Evolutionary conservation across 2,329 filamentous ascomycete genomes (phyloP).

Genomic region (Ceratocystis smalleyi): DNA sequence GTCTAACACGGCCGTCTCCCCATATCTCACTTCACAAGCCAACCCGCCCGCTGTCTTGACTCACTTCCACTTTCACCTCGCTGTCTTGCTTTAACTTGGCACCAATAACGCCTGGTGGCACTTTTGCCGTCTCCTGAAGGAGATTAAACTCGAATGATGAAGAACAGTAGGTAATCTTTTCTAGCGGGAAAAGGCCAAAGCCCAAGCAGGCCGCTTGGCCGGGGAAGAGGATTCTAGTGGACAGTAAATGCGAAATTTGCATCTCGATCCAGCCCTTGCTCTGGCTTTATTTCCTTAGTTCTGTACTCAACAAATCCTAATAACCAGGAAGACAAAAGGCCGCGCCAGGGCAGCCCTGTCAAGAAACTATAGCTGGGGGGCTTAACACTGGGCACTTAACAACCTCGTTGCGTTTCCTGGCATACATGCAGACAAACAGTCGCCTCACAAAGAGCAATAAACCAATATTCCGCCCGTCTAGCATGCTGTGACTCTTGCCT

Average conservation of each 20-base stretch:
- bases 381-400: not conserved
- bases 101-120: not conserved
- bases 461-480: not conserved
- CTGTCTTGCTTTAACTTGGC: not conserved
- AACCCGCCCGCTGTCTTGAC: too few relatives aligned
- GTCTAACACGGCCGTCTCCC: too few relatives aligned
- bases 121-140: not conserved
- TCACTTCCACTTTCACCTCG: not conserved
- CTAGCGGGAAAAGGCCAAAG: not conserved
- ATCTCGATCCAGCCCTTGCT: constrained; percentile 5
- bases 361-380: not conserved
- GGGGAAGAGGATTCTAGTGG: not conserved
- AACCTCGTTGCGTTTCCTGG: too few relatives aligned
- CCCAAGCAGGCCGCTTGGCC: not conserved
- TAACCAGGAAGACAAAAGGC: too few relatives aligned
- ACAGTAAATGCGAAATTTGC: not conserved
- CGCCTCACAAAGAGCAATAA: not conserved
- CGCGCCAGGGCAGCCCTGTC: not conserved
- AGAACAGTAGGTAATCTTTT: too few relatives aligned
- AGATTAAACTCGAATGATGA: not conserved
- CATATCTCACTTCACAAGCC: too few relatives aligned
- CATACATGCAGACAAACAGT: not conserved
- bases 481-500: not conserved
- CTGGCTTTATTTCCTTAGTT: not conserved
- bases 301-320: not conserved